Evolutionary conservation across 2,329 filamentous ascomycete species (phyloP), one percentile per base, ranked within the genome.

Genomic region (Pyrenochaeta sp.): DNA sequence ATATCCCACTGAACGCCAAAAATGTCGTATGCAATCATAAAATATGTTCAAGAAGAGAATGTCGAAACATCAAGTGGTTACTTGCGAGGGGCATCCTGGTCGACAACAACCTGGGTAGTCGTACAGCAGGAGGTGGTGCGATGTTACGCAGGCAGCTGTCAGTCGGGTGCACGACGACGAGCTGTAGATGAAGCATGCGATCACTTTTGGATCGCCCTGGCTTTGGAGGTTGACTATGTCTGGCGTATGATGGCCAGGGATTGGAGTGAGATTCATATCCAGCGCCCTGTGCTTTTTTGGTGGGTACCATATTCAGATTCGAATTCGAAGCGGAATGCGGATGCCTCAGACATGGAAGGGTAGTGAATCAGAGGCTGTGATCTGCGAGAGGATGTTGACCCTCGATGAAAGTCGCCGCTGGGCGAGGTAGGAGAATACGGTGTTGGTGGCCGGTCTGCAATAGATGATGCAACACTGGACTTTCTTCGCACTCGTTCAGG

Each of bases 391-490:
- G 60, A 56, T 41, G 60, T 61, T 41, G 71, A 68, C 11, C 55
- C 61, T 50, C 66, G 48, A 20, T 61, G 62, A 56, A 67, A 72
- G 12, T 74, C 71, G 45, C 59, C 57, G 17, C 58, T 61, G 49
- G 65, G 63, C 4, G 71, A 71, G 17, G 63, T 61, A n/a, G 74
- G 74, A 12, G 73, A 75, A 55, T 75, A 77, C 2, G 74, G 74
- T 21, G 74, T 77, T 9, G 73, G 74, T 49, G 74, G 74, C 43
- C 74, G 64, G 50, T 76, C 73, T 7, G 71, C 69, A 31, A 75
- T 57, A 7, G 69, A 73, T 7, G 67, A 72, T 23, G 58, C 54
- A 23, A 71, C 64, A 51, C 73, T 75, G 12, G 72, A 75, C 63
- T 74, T 75, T 41, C 73, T 69, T 30, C 67, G 71, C 32, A 53